Evolutionary conservation across 768 basidiomycete genomes (phyloP).

Genomic region (Suillus luteus): DNA sequence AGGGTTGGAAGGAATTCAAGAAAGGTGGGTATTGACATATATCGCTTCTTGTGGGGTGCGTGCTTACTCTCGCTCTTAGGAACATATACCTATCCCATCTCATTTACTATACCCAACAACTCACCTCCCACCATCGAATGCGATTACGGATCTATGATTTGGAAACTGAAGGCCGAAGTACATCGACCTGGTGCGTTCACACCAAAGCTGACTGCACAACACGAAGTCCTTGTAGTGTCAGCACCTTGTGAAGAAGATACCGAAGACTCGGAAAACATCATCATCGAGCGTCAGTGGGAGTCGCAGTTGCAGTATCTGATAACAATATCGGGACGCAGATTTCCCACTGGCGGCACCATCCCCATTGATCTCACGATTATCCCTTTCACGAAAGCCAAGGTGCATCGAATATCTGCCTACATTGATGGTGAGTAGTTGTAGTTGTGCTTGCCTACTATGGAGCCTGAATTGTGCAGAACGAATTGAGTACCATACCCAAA

Average conservation of each 20-base stretch:
- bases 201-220: conserved; percentile 65
- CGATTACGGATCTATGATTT: conserved; percentile 74
- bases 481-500: conserved; percentile 76
- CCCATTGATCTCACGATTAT: conserved; percentile 79
- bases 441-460: neutral
- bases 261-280: conserved; percentile 78
- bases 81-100: conserved; percentile 93
- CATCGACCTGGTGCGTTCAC: conserved; percentile 88
- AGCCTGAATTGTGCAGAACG: conserved; percentile 52
- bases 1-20: conserved; percentile 87
- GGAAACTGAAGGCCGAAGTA: conserved; percentile 79
- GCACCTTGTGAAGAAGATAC: conserved; percentile 79
- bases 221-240: conserved; percentile 76
- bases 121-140: conserved; percentile 80
- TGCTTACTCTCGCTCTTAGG: conserved; percentile 46
- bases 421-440: conserved; percentile 72
- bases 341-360: conserved; percentile 84
- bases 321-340: conserved; percentile 73
- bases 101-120: conserved; percentile 79
- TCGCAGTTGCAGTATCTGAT: conserved; percentile 83
- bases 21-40: conserved; percentile 55
- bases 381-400: conserved; percentile 84
- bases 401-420: conserved; percentile 69
- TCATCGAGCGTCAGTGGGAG: conserved; percentile 91
- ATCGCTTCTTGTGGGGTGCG: neutral